phyloP scores from a whole-genome alignment of 202 grass and related monocot species.

The Setaria viridis region DNA sequence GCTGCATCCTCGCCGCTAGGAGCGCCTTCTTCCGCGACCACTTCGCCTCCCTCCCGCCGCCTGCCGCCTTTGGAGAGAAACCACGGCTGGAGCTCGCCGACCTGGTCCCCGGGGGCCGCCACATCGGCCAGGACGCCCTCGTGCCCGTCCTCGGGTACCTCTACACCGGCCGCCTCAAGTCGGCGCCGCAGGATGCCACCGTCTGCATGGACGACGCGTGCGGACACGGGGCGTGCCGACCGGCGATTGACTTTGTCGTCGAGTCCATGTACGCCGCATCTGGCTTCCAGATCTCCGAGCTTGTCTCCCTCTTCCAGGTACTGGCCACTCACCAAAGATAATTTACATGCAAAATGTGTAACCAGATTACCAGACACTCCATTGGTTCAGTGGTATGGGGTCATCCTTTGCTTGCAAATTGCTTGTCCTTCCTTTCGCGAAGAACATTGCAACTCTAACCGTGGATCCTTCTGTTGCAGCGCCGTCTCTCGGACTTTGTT shows the following conservation, averaged over 20 bases:
- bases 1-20: constrained; percentile 82
- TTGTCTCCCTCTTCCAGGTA: constrained; percentile 81
- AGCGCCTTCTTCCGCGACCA: constrained; percentile 67
- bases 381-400: background rate
- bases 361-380: background rate
- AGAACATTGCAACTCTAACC: background rate
- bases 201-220: constrained; percentile 63
- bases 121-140: constrained; percentile 70
- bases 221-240: constrained; percentile 62
- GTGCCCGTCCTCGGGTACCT: constrained; percentile 65
- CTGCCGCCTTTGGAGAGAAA: constrained; percentile 31
- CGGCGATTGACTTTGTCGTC: constrained; percentile 72
- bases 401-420: background rate
- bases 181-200: constrained; percentile 53
- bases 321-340: background rate
- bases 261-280: constrained; percentile 71
- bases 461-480: constrained; percentile 51
- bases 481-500: constrained; percentile 59
- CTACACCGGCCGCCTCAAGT: constrained; percentile 69
- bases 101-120: constrained; percentile 54
- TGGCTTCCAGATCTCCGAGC: constrained; percentile 78
- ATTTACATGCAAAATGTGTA: background rate
- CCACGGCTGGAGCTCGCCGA: constrained; percentile 48
- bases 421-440: background rate
- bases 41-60: constrained; percentile 44